Conservation (phyloP, 148 eudicot genomes). For the Drosera capensis region DNA sequence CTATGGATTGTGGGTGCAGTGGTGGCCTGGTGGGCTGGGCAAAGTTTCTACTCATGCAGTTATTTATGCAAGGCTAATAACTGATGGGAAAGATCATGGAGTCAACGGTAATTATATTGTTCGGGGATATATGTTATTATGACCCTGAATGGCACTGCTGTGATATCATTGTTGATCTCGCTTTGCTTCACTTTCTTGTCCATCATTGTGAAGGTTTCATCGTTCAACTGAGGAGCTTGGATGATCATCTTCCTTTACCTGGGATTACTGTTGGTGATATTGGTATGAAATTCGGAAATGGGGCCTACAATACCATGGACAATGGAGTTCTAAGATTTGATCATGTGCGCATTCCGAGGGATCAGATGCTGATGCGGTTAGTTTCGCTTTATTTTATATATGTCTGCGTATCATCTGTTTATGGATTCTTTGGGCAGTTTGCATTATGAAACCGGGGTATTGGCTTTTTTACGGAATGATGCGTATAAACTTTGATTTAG, state of each 20-base stretch:
- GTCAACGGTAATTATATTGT: conserved; percentile 46
- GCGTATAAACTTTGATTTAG: too few relatives aligned
- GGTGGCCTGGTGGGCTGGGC: conserved; percentile 99
- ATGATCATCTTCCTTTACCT: conserved; percentile 80
- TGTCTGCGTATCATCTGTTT: too few relatives aligned
- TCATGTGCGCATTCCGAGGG: conserved; percentile 84
- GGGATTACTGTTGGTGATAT: conserved; percentile 91
- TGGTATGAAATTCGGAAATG: conserved; percentile 96
- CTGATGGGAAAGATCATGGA: conserved; percentile 69
- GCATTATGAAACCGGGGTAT: too few relatives aligned
- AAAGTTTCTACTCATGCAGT: conserved; percentile 82
- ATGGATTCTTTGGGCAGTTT: too few relatives aligned
- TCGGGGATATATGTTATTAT: too few relatives aligned
- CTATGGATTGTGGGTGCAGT: conserved; percentile 29
- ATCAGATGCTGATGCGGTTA: conserved; percentile 92
- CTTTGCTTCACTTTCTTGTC: background rate
- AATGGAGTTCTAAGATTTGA: conserved; percentile 80
- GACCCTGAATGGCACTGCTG: too few relatives aligned
- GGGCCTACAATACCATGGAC: conserved; percentile 95
- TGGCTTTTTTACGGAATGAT: too few relatives aligned
- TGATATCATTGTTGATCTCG: background rate
- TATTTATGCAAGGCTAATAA: conserved; percentile 72
- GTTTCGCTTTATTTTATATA: conserved; percentile 2
- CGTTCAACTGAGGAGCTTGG: conserved; percentile 82
- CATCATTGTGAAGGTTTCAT: conserved; percentile 46